Evolutionary conservation across 1,139 yeast species (phyloP).

Genomic region (Pichia sp.): DNA sequence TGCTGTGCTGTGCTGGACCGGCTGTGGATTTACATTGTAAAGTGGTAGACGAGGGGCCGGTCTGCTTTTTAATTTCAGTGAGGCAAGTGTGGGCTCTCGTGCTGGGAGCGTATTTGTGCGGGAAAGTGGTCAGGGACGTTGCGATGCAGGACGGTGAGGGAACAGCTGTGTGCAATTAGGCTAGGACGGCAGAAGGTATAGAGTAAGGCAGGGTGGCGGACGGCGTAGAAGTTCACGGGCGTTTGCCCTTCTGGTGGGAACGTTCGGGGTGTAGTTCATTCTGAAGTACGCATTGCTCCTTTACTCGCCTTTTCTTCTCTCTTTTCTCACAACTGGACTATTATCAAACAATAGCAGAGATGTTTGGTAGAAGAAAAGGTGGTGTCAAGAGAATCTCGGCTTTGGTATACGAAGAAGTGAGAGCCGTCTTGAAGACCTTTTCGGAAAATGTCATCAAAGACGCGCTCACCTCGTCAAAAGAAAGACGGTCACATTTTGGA

Average conservation of each 20-base stretch:
- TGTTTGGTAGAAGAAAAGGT: constrained; percentile 99
- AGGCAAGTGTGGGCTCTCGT: no score
- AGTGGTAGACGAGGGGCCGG: no score
- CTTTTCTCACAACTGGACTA: neutral
- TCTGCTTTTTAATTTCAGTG: no score
- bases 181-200: no score
- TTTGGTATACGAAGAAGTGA: constrained; percentile 96
- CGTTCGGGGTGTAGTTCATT: neutral
- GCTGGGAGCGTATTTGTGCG: no score
- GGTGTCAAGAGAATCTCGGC: constrained; percentile 99
- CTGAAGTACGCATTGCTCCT: neutral
- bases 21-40: no score
- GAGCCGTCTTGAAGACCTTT: constrained; percentile 94
- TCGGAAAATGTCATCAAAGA: constrained; percentile 97
- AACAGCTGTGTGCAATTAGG: no score
- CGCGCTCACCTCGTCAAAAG: constrained; percentile 99
- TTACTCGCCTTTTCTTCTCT: neutral
- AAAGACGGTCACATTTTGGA: constrained; percentile 98
- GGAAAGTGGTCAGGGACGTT: no score
- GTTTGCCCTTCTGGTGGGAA: neutral
- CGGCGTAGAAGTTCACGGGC: neutral
- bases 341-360: constrained; percentile 35
- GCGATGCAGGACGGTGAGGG: no score
- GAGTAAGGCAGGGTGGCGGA: no score
- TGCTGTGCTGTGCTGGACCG: no score